Evolutionary conservation across 495 filamentous ascomycete species (phyloP).

Genomic region (Letharia lupina): DNA sequence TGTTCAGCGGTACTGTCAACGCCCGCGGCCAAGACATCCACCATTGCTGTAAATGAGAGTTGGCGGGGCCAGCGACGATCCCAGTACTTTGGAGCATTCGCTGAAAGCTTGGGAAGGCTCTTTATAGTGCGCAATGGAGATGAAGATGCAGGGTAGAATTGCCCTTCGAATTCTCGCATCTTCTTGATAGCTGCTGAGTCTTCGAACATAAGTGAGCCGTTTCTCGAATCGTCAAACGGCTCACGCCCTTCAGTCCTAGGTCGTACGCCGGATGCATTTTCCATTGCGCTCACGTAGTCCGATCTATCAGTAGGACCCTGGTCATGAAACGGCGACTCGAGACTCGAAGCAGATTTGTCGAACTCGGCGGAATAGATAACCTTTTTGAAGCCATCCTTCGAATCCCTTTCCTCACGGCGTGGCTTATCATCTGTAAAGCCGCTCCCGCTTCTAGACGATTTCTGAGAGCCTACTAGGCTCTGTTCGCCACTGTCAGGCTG

Average conservation of each 20-base stretch:
- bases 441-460: constrained; percentile 18
- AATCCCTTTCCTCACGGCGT: not conserved
- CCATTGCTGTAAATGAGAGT: constrained; percentile 81
- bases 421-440: constrained; percentile 9
- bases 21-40: constrained; percentile 50
- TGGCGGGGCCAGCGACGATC: constrained; percentile 66
- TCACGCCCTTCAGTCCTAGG: constrained; percentile 13
- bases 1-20: constrained; percentile 21
- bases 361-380: constrained; percentile 3
- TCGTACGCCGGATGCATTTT: constrained; percentile 15
- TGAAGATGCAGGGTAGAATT: constrained; percentile 21
- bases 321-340: constrained; percentile 7
- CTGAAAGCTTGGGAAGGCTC: constrained; percentile 35
- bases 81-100: constrained; percentile 29
- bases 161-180: constrained; percentile 17
- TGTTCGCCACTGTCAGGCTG: constrained; percentile 15
- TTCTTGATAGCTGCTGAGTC: constrained; percentile 18
- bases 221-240: constrained; percentile 4
- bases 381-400: not conserved
- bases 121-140: constrained; percentile 39
- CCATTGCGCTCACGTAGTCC: constrained; percentile 4
- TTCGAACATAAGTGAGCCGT: constrained; percentile 7
- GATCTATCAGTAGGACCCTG: not conserved
- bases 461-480: constrained; percentile 12
- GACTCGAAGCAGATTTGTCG: constrained; percentile 19